Evolutionary conservation across 2,329 filamentous ascomycete genomes (phyloP).

Genomic region (Mycosphaerella sp.): DNA sequence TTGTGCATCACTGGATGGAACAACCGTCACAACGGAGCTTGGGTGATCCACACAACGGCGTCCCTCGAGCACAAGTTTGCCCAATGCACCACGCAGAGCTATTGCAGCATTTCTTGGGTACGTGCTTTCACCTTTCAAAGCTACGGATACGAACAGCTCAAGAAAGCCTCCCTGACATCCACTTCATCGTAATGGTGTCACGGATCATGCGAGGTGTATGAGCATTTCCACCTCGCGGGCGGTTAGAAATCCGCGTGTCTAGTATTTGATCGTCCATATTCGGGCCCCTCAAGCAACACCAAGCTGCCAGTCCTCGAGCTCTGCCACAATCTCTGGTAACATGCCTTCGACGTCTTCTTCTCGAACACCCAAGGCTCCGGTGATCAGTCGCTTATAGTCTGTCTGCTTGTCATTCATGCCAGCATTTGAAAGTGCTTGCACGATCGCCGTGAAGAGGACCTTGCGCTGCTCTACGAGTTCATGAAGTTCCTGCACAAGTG

Average conservation of each 20-base stretch:
- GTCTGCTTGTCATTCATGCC: conserved; percentile 65
- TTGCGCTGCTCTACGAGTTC: conserved; percentile 54
- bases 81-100: neutral
- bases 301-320: conserved; percentile 37
- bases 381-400: conserved; percentile 64
- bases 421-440: conserved; percentile 60
- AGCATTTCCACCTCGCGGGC: no score
- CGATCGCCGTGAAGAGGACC: conserved; percentile 60
- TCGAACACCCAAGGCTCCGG: conserved; percentile 60
- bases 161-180: no score
- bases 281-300: neutral
- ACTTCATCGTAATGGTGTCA: no score
- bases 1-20: no score
- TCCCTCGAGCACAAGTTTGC: neutral
- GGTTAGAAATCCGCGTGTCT: no score
- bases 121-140: neutral
- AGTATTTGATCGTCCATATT: no score
- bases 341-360: conserved; percentile 64
- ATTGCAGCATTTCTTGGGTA: neutral
- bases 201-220: no score
- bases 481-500: conserved; percentile 52
- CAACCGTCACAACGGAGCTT: no score
- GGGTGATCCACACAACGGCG: no score
- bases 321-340: conserved; percentile 46
- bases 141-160: neutral